Percentiles rank a stretch among this genome's conserved stretches.
These are phyloP conservation scores for Sordariomycetes sp. DNA, from an alignment of 2,329 filamentous ascomycete genomes.

Conservation along the genomic window DNA sequence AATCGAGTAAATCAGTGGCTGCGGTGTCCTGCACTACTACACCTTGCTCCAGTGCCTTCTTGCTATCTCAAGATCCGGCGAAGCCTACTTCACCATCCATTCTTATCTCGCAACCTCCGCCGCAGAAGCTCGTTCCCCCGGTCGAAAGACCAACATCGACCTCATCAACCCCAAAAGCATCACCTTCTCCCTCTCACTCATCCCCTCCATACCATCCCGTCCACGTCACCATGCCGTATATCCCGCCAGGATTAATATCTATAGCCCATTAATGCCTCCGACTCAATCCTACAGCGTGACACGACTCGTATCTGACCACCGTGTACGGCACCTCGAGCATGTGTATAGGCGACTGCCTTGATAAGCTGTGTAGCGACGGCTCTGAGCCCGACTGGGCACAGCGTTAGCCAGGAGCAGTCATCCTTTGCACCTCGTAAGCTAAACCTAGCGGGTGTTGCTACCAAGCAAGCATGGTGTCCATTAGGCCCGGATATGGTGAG, in stretches of 20 bases:
- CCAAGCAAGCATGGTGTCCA: background rate
- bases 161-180: background rate
- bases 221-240: too few relatives aligned
- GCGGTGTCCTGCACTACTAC: too few relatives aligned
- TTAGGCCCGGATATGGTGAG: background rate
- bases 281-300: background rate
- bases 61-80: background rate
- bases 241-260: background rate
- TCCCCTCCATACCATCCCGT: background rate
- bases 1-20: too few relatives aligned
- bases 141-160: background rate
- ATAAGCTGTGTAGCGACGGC: background rate
- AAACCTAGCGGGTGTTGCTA: background rate
- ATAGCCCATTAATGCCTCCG: background rate
- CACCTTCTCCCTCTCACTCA: background rate
- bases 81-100: background rate
- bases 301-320: background rate
- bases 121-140: background rate
- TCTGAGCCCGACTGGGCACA: background rate
- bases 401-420: background rate
- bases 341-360: background rate
- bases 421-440: background rate
- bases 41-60: background rate
- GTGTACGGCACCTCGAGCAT: background rate
- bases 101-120: background rate